Base-by-base conservation (phyloP, 2,329 filamentous ascomycete species). In the Xylogone sp. region DNA sequence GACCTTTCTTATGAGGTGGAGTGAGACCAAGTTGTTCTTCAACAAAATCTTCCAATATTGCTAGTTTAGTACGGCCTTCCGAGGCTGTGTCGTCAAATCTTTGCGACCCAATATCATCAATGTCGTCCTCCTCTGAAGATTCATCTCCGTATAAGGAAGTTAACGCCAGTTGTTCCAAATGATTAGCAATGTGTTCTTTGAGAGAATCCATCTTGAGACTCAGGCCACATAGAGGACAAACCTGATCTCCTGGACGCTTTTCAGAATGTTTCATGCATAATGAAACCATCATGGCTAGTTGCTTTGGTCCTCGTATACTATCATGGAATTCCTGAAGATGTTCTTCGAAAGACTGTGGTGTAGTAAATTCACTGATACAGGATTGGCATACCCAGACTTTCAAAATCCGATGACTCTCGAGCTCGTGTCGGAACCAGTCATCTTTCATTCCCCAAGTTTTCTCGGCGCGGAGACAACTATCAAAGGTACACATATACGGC, bases 401-500 rank as follows among this genome's bases (percentile, higher is more conserved):
- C 13, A 45, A 42, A 20, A 56, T 47, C 8, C 59, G 54, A 42
- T 61, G 54, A 22, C 29, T 51, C 19, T 57, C 48, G n/a, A 59
- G 27, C 34, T 60, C 60, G 27, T 62, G 60, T 18, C 57, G 53
- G 24, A 54, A 58, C 60, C 60, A 62, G 10, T 59, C 56, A 21
- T 51, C 44, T 20, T 50, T 51, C 21, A 49, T 45, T 3, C 52
- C 52, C 27, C 56, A 61, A 2, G 53, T 45, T 24, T 52, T 54
- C 19, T 52, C 16, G 10, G 46, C 48, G 12, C 42, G 44, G 16
- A 16, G 31, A 34, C 60, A 62, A 3, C 50, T 43, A 5, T 52
- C 54, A 45, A 60, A 62, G 1, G 56, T 59, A 31, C 60, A 62
- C 2, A 55, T 52, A 49, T 62, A 61, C 2, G 60, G 57, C 34